Evolutionary conservation across 345 rosid genomes (phyloP).

Genomic region (Physaria fendleri): DNA sequence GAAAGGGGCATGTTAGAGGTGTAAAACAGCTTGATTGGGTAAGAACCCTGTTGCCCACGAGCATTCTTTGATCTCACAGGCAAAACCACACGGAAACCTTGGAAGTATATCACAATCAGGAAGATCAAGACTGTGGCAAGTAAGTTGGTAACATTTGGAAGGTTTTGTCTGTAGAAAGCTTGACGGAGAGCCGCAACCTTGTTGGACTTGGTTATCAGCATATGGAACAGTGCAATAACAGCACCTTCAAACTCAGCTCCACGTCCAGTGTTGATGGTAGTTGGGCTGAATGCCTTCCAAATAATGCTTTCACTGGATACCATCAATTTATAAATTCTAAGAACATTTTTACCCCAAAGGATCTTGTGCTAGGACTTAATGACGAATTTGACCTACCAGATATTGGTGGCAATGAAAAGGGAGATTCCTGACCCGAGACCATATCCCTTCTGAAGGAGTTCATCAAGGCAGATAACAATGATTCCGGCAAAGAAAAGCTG

Average conservation of each 20-base stretch:
- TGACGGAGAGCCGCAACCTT: constrained; percentile 77
- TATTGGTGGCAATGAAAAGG: constrained; percentile 85
- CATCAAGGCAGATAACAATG: constrained; percentile 77
- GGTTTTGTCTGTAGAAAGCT: constrained; percentile 86
- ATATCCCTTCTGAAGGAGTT: constrained; percentile 78
- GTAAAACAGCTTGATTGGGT: constrained; percentile 82
- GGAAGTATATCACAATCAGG: constrained; percentile 82
- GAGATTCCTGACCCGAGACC: constrained; percentile 85
- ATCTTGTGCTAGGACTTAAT: neutral
- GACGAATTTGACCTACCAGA: constrained; percentile 43
- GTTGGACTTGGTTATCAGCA: constrained; percentile 67
- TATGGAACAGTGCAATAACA: constrained; percentile 77
- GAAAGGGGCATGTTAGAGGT: constrained; percentile 96
- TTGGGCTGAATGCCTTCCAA: constrained; percentile 89
- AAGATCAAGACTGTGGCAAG: constrained; percentile 79
- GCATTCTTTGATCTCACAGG: constrained; percentile 93
- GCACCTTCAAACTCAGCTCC: constrained; percentile 96
- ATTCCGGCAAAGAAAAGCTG: constrained; percentile 84
- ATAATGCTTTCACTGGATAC: constrained; percentile 62
- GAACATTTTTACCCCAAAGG: neutral
- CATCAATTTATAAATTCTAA: neutral
- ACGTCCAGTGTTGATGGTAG: constrained; percentile 79
- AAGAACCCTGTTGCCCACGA: constrained; percentile 90
- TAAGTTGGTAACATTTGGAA: constrained; percentile 79
- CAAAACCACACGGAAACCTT: constrained; percentile 87